Evolutionary conservation across 139 green algal species (phyloP), one percentile per base, ranked within the genome.

Genomic region (Closterium sp.): DNA sequence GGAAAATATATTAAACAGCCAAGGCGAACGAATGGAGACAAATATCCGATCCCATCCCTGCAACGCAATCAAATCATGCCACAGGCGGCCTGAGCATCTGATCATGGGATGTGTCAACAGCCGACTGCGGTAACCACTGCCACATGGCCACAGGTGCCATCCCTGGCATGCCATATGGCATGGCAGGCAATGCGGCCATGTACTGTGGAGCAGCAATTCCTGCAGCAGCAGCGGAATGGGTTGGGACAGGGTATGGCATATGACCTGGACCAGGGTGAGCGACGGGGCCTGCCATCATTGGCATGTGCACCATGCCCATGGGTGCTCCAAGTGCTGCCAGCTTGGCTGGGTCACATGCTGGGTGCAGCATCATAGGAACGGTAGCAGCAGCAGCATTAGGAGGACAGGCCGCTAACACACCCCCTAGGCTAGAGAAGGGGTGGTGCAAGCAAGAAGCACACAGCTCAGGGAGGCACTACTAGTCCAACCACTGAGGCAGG

Each of bases 101-200:
- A 34, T 96, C 95, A 89, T 96, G 94, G 3, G 92, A 92, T 30
- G 84, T 93, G 91, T 96, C 95, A 66, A 95, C 87, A 92, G 95
- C 95, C n/a, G 86, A 91, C 2, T 90, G 90, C 6, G 93, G 94
- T 88, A 96, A 84, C 94, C 94, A 96, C 84, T 96, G 94, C 4
- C 89, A 92, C 89, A 90, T 90, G 33, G 33, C 33, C 31, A 33
- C 30, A 12, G 32, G 32, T 21, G 90, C 90, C 87, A 87, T 36
- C 2, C 83, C 86, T 81, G 69, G 34, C 88, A 85, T 84, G 34
- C 35, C 32, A 87, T 31, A 36, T 87, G 84, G n/a, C 31, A n/a
- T 35, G 38, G 38, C n/a, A 32, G 88, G 33, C 33, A 87, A 19
- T 25, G 33, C 36, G 5, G 69, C n/a, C 89, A 91, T 92, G 55